Percentiles rank a stretch among this genome's conserved stretches.
Conservation (phyloP, 2,329 filamentous ascomycete species). For the Arthrinium phaeospermum region DNA sequence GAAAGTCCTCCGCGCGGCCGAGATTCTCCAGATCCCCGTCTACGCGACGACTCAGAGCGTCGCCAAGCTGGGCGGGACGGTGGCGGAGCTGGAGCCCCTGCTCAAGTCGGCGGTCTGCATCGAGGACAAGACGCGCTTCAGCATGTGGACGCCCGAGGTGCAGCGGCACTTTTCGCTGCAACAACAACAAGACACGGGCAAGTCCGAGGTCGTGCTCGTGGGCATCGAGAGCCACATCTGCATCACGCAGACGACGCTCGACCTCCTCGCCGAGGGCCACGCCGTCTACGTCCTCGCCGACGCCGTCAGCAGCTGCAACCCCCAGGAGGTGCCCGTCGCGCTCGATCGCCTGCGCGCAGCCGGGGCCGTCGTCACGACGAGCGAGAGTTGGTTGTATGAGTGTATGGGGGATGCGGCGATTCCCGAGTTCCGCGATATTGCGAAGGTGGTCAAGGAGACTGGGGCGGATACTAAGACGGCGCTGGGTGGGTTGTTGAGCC, state of each 20-base stretch:
- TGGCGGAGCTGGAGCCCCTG: conserved; percentile 68
- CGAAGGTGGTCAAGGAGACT: conserved; percentile 79
- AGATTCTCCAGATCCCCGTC: conserved; percentile 75
- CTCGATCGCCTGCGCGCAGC: conserved; percentile 76
- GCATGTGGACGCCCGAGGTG: conserved; percentile 80
- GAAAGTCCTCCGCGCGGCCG: conserved; percentile 71
- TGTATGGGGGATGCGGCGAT: conserved; percentile 81
- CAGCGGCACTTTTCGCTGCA: conserved; percentile 41
- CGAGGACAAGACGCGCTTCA: conserved; percentile 88
- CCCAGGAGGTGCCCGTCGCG: conserved; percentile 79
- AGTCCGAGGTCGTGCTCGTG: conserved; percentile 72
- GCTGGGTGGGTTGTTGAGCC: conserved; percentile 69
- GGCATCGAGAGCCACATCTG: conserved; percentile 96
- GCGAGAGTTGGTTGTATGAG: conserved; percentile 91
- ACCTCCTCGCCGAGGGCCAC: conserved; percentile 77
- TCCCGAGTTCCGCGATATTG: conserved; percentile 74
- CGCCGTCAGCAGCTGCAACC: conserved; percentile 86
- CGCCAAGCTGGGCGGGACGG: conserved; percentile 78
- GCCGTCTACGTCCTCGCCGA: conserved; percentile 87
- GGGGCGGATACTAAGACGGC: conserved; percentile 72
- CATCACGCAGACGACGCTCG: conserved; percentile 88
- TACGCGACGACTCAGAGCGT: conserved; percentile 87
- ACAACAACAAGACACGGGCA: conserved; percentile 27
- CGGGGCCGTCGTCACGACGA: conserved; percentile 81
- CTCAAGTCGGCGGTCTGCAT: conserved; percentile 60